Percentiles rank a stretch among this genome's conserved stretches.
Evolutionary conservation across 202 grass and related monocot species (phyloP).

Genomic region (Zizania palustris): DNA sequence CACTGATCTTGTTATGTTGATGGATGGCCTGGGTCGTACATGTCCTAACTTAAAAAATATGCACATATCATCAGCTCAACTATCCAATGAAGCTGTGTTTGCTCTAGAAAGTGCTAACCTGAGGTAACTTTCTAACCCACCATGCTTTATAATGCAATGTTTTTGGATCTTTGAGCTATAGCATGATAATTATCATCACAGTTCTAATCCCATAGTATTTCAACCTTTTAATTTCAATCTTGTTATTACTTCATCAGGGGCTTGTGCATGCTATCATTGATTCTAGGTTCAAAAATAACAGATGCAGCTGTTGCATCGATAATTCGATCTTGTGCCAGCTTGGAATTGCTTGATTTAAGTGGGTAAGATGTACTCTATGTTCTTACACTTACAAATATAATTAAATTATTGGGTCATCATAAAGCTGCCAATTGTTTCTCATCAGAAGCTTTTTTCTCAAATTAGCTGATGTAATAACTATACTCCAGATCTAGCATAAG

Average conservation of each 20-base stretch:
- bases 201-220: constrained; percentile 27
- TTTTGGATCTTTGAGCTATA: constrained; percentile 7
- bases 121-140: constrained; percentile 53
- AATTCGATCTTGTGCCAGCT: constrained; percentile 64
- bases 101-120: constrained; percentile 81
- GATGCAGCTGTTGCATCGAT: constrained; percentile 93
- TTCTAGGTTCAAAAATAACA: constrained; percentile 91
- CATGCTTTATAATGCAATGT: constrained; percentile 21
- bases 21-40: constrained; percentile 70
- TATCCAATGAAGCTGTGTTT: constrained; percentile 86
- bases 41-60: constrained; percentile 78
- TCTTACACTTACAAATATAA: neutral
- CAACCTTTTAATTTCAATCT: constrained; percentile 28
- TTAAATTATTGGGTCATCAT: constrained; percentile 8
- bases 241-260: constrained; percentile 58
- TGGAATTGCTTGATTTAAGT: constrained; percentile 95
- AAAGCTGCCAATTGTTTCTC: constrained; percentile 32
- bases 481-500: constrained; percentile 84
- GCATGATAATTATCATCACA: neutral
- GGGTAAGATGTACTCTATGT: constrained; percentile 62
- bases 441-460: neutral
- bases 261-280: constrained; percentile 80
- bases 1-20: constrained; percentile 75
- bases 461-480: constrained; percentile 27
- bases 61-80: constrained; percentile 68